These are phyloP conservation scores for Coemansia sp. DNA, from an alignment of 192 early-diverging fungal species.

Conservation along the genomic window DNA sequence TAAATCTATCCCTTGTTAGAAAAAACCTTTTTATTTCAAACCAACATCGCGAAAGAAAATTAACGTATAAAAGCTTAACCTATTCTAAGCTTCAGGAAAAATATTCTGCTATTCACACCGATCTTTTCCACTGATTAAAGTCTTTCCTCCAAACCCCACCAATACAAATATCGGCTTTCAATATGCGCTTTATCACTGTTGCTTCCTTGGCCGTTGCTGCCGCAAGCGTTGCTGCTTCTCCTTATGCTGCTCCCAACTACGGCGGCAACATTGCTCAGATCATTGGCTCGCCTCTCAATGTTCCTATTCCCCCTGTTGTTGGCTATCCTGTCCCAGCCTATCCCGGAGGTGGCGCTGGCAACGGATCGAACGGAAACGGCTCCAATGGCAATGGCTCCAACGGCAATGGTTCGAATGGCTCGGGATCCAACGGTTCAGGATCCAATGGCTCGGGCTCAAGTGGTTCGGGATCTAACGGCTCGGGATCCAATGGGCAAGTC, in stretches of 20 bases:
- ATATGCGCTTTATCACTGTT: constrained; percentile 40
- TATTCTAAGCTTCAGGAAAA: no score
- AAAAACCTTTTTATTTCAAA: neutral
- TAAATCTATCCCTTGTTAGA: neutral
- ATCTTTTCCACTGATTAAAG: no score
- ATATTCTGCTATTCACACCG: no score
- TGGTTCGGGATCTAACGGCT: constrained; percentile 17
- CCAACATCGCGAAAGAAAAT: neutral
- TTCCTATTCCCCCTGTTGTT: constrained; percentile 5
- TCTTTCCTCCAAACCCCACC: no score
- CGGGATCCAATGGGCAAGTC: constrained; percentile 20
- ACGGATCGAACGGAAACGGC: constrained; percentile 12
- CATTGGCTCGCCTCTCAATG: constrained; percentile 17
- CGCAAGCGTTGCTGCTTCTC: constrained; percentile 32
- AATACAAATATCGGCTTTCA: neutral
- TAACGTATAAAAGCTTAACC: neutral
- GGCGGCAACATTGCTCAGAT: constrained; percentile 25
- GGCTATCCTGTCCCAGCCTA: constrained; percentile 16
- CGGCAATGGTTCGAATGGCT: constrained; percentile 10
- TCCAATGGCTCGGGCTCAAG: constrained; percentile 17
- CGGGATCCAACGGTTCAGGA: constrained; percentile 15
- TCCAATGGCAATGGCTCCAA: constrained; percentile 21
- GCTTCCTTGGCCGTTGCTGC: constrained; percentile 27
- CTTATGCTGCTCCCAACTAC: constrained; percentile 40
- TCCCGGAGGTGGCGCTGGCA: constrained; percentile 18